Percentiles rank a stretch among this genome's conserved stretches.
These are phyloP conservation scores for Euphrasia arctica DNA, from an alignment of 305 asterid species.

Conservation along the genomic window DNA sequence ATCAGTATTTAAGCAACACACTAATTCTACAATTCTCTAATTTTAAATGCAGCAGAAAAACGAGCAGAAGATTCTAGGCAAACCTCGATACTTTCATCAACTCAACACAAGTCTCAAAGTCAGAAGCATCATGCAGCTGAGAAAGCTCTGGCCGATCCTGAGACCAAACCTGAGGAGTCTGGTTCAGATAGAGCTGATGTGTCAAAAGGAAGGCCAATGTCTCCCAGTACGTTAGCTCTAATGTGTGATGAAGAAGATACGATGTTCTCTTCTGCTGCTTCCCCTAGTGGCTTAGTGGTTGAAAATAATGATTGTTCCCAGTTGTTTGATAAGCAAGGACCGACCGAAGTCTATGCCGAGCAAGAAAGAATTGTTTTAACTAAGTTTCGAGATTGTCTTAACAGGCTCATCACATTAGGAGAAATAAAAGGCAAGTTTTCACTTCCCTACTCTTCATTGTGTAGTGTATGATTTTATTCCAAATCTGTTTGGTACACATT, in stretches of 20 bases:
- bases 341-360: slow-evolving; percentile 61
- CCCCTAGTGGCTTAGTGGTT: slow-evolving; percentile 47
- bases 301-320: slow-evolving; percentile 47
- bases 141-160: slow-evolving; percentile 39
- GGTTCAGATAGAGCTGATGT: slow-evolving; percentile 60
- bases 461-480: neutral
- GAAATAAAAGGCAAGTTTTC: slow-evolving; percentile 71
- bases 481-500: neutral
- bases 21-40: neutral
- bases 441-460: slow-evolving; percentile 24
- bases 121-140: slow-evolving; percentile 39
- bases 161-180: slow-evolving; percentile 44
- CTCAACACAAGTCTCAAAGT: slow-evolving; percentile 46
- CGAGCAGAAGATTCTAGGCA: slow-evolving; percentile 46
- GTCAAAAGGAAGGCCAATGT: slow-evolving; percentile 77
- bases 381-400: slow-evolving; percentile 92
- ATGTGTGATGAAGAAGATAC: slow-evolving; percentile 92
- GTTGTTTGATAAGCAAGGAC: slow-evolving; percentile 52
- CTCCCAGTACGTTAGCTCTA: slow-evolving; percentile 94
- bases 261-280: slow-evolving; percentile 55
- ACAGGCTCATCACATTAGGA: slow-evolving; percentile 81
- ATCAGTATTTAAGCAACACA: no score
- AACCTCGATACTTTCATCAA: slow-evolving; percentile 42
- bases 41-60: slow-evolving; percentile 39
- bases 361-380: slow-evolving; percentile 90